phyloP scores from a whole-genome alignment of 345 rosid species.

The Brassica cretica region DNA sequence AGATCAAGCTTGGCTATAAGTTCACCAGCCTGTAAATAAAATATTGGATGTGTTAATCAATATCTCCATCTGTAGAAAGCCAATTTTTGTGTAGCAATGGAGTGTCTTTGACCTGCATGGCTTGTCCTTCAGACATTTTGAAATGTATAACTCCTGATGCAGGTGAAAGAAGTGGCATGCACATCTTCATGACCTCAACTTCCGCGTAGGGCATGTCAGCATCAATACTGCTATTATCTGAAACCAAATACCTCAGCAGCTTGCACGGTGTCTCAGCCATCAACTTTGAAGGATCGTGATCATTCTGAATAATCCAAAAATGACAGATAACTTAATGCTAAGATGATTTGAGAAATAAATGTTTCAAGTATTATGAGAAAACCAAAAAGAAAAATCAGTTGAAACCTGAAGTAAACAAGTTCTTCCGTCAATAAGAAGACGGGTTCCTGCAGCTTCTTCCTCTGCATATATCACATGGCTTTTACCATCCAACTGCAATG shows the following conservation, averaged over 20 bases:
- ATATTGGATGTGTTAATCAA: constrained; percentile 13
- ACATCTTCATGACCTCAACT: constrained; percentile 99
- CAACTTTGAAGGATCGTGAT: constrained; percentile 97
- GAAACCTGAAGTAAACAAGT: constrained; percentile 94
- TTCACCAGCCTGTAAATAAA: constrained; percentile 83
- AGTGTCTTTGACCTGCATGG: constrained; percentile 74
- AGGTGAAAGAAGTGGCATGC: constrained; percentile 99
- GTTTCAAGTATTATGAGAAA: constrained; percentile 6
- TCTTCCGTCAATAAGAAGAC: constrained; percentile 98
- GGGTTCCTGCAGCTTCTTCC: constrained; percentile 99
- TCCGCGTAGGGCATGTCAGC: constrained; percentile 95
- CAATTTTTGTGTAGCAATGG: not conserved
- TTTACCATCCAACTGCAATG: constrained; percentile 88
- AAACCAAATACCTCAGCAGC: constrained; percentile 84
- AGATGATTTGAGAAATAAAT: not conserved
- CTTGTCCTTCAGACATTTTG: constrained; percentile 97
- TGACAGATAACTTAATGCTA: constrained; percentile 19
- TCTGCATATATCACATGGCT: constrained; percentile 99
- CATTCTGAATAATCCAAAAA: constrained; percentile 59
- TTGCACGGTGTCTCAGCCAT: constrained; percentile 99
- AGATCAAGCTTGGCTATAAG: constrained; percentile 94
- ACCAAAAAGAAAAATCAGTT: constrained; percentile 8
- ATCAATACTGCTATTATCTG: constrained; percentile 88
- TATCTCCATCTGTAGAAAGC: not conserved
- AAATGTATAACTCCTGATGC: constrained; percentile 87